Evolutionary conservation across 1,284 basidiomycete genomes (phyloP).

Genomic region (Coniferiporia weirii): DNA sequence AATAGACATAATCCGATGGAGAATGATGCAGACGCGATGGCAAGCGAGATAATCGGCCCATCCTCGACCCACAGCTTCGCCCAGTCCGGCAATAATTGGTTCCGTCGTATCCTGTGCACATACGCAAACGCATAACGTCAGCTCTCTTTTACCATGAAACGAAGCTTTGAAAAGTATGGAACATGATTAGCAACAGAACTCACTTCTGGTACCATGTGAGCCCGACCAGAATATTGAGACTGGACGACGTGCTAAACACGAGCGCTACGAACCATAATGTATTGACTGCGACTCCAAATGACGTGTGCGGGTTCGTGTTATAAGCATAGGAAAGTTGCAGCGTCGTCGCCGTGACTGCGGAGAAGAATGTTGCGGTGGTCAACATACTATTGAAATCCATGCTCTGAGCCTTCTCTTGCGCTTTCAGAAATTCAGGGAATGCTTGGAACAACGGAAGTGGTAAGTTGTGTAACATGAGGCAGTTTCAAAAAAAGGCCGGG

Average conservation of each 20-base stretch:
- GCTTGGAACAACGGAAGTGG: background rate
- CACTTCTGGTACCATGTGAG: background rate
- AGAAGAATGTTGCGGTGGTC: conserved; percentile 27
- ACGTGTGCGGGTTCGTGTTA: background rate
- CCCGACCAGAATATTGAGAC: conserved; percentile 23
- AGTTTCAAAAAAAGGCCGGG: background rate
- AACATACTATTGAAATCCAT: conserved; percentile 22
- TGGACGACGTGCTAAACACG: conserved; percentile 24
- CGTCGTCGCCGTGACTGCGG: conserved; percentile 24
- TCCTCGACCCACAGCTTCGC: background rate
- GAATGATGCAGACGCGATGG: background rate
- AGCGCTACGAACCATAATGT: conserved; percentile 25
- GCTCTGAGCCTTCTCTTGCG: background rate
- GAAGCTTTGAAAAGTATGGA: background rate
- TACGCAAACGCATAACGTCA: background rate
- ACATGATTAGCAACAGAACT: background rate
- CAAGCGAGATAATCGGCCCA: conserved; percentile 1
- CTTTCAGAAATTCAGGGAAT: background rate
- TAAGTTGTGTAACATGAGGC: background rate
- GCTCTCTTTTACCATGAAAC: no score
- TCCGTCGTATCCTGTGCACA: background rate
- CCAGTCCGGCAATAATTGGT: background rate
- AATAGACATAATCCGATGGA: background rate
- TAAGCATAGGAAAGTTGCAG: conserved; percentile 18
- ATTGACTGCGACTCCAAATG: conserved; percentile 19